Base-by-base conservation (phyloP, 441 rosid genomes). In the California macrophylla region DNA sequence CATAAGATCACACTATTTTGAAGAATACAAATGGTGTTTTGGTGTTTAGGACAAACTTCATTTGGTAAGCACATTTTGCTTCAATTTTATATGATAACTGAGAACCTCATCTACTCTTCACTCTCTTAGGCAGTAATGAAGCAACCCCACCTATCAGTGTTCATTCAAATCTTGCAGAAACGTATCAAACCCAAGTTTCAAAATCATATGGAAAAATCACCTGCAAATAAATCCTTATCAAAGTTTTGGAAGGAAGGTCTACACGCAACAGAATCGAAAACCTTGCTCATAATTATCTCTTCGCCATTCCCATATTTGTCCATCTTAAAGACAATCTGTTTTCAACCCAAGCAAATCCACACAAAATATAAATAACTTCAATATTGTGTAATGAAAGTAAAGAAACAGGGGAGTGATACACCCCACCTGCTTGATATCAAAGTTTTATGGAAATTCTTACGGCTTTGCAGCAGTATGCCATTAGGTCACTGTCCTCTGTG, bases 401-500 rank as follows among this genome's bases (percentile, higher is more conserved):
- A 8, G 47, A 42, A 42, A 42, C 3, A 9, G 50, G 50, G 16
- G 50, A 42, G 18, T 42, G 50, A 42, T 42, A 42, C 16, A 42
- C 50, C 16, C 13, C 18, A 42, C 13, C n/a, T 42, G 50, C 45
- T 42, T 42, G 66, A 76, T 71, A 73, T 78, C 74, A 72, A 74
- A 81, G 70, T 74, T 80, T 67, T 62, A 25, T 21, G 60, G 72
- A 74, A 82, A 78, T 82, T 85, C 97, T 87, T 90, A 92, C 98
- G 76, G 96, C 85, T 83, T 82, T 87, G 82, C 92, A 87, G 71
- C 98, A 89, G 73, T 92, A 89, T 32, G 90, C 92, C 76, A 92
- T 80, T 66, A 90, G 86, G 74, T 92, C 98, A 69, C 97, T 90
- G 69, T 92, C 97, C 74, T 92, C 93, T 0, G 98, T 89, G 62